These are phyloP conservation scores for Xylaria bambusicola DNA, from an alignment of 495 filamentous ascomycete genomes.

Conservation along the genomic window DNA sequence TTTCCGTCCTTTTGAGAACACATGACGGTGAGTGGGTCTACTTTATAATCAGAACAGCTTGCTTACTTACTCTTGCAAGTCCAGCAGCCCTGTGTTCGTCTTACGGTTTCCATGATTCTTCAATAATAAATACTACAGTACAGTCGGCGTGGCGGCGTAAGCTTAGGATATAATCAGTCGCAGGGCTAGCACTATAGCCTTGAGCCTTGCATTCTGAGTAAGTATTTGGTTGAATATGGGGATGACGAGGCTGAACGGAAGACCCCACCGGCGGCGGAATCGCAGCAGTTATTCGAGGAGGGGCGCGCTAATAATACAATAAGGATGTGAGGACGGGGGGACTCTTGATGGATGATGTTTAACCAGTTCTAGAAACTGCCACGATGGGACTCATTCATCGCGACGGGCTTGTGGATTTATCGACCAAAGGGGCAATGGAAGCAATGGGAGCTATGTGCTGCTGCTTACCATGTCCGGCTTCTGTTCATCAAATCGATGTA, in stretches of 20 bases:
- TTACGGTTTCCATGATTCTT: constrained; percentile 34
- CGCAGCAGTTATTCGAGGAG: constrained; percentile 18
- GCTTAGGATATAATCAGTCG: constrained; percentile 11
- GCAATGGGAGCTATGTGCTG: constrained; percentile 9
- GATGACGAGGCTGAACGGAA: constrained; percentile 32
- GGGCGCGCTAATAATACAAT: constrained; percentile 8
- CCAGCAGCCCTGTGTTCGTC: constrained; percentile 40
- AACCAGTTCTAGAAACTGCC: constrained; percentile 32
- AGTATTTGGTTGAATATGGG: constrained; percentile 29
- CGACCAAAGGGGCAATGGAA: constrained; percentile 18
- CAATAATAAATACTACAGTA: not conserved
- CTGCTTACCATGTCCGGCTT: constrained; percentile 14
- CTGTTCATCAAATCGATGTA: constrained; percentile 16
- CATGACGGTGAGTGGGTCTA: constrained; percentile 13
- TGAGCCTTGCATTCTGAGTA: constrained; percentile 34
- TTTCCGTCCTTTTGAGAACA: constrained; percentile 34
- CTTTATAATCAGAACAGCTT: not conserved
- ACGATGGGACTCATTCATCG: constrained; percentile 3
- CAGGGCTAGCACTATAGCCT: constrained; percentile 19
- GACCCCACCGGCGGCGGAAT: constrained; percentile 26
- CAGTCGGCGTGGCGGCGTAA: constrained; percentile 15
- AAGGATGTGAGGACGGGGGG: constrained; percentile 20
- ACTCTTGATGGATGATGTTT: constrained; percentile 18
- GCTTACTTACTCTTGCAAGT: constrained; percentile 40
- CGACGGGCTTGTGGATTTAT: constrained; percentile 16